A percentile compares a stretch with the other conserved stretches of the same genome.
Evolutionary conservation across 139 green algal species (phyloP).

Genomic region (Zygnema cylindricum): DNA sequence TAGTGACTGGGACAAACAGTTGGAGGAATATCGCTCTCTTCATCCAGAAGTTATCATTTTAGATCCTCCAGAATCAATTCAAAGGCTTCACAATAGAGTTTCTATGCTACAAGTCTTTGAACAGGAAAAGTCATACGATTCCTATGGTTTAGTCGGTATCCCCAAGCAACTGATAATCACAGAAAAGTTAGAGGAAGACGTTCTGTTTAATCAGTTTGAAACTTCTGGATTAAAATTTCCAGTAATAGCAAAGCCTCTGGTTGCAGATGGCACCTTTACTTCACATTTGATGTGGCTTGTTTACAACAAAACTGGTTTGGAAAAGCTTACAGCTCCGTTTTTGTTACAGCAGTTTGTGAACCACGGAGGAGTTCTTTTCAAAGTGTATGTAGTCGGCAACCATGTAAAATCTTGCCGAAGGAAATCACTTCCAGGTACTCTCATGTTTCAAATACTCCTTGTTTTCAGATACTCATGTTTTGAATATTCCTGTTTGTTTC

Average conservation of each 20-base stretch:
- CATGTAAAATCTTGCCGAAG: constrained; percentile 28
- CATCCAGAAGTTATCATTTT: constrained; percentile 51
- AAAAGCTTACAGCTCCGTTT: constrained; percentile 22
- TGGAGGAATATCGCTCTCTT: constrained; percentile 25
- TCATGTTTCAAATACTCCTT: not conserved
- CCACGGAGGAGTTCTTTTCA: constrained; percentile 62
- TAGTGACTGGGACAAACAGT: constrained; percentile 23
- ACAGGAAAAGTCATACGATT: constrained; percentile 37
- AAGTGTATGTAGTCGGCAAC: constrained; percentile 56
- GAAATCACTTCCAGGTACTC: constrained; percentile 49
- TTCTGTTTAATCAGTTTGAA: constrained; percentile 14
- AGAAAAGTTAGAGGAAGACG: not conserved
- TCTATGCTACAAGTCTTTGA: constrained; percentile 54
- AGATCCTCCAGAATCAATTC: constrained; percentile 48
- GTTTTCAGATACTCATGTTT: not conserved
- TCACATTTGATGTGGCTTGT: constrained; percentile 52
- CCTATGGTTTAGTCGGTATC: constrained; percentile 63
- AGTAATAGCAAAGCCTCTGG: constrained; percentile 53
- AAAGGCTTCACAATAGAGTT: constrained; percentile 36
- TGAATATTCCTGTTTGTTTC: not conserved
- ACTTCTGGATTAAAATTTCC: constrained; percentile 34
- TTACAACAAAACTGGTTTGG: constrained; percentile 41
- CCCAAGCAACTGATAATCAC: constrained; percentile 51
- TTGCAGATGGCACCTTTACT: constrained; percentile 18
- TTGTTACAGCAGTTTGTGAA: constrained; percentile 61